Evolutionary conservation across 2,329 filamentous ascomycete genomes (phyloP).

Genomic region (Aspergillus viridinutans): DNA sequence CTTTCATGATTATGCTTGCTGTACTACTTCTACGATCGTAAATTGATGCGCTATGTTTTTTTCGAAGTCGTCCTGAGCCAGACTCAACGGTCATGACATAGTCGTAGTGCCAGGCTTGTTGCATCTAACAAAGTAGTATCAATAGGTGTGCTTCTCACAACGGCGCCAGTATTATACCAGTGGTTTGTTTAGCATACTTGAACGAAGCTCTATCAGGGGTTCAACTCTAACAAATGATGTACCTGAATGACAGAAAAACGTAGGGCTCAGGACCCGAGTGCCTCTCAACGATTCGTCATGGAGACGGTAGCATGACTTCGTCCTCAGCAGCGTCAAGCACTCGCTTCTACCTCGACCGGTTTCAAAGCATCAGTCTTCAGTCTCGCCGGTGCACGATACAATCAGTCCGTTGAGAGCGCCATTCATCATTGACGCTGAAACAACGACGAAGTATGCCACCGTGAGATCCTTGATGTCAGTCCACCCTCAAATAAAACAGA

Average conservation of each 20-base stretch:
- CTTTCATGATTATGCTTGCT: background rate
- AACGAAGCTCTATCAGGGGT: background rate
- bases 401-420: background rate
- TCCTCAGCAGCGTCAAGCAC: background rate
- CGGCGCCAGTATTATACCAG: background rate
- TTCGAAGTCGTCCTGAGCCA: background rate
- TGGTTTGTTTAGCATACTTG: background rate
- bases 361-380: background rate
- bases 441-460: background rate
- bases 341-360: too few relatives aligned
- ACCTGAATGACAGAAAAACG: background rate
- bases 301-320: background rate
- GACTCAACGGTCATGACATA: background rate
- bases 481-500: background rate
- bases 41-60: background rate
- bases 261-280: background rate
- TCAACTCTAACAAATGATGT: background rate
- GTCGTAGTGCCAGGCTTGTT: background rate
- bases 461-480: background rate
- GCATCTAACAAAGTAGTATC: background rate
- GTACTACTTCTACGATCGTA: background rate
- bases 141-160: background rate
- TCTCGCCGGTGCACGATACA: background rate
- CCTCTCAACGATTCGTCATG: background rate
- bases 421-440: background rate